Conservation (phyloP, 2,329 filamentous ascomycete genomes). For the Epichloe sibirici region DNA sequence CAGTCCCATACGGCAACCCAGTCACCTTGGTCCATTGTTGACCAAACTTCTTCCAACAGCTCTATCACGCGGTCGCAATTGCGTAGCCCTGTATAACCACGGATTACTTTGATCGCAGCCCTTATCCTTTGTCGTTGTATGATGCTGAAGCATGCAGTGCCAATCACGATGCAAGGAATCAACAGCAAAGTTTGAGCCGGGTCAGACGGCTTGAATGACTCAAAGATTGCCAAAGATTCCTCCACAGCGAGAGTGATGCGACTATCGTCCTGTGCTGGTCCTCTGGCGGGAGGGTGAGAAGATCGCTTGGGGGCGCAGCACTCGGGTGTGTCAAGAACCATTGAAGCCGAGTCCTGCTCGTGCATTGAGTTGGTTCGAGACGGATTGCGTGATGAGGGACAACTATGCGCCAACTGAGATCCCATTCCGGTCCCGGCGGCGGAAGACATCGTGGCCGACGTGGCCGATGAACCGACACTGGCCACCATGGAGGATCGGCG, state of each 20-base stretch:
- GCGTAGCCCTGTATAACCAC: conserved; percentile 46
- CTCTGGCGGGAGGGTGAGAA: conserved; percentile 35
- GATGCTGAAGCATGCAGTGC: conserved; percentile 44
- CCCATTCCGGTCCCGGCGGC: neutral
- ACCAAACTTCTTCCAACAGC: conserved; percentile 47
- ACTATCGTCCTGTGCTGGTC: conserved; percentile 35
- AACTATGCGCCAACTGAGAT: conserved; percentile 15
- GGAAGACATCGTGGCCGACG: neutral
- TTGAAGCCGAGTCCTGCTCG: conserved; percentile 18
- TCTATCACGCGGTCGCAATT: conserved; percentile 43
- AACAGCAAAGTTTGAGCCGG: conserved; percentile 47
- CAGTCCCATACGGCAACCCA: conserved; percentile 52
- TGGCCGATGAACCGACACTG: conserved; percentile 10
- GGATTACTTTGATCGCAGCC: conserved; percentile 35
- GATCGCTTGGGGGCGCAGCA: conserved; percentile 10
- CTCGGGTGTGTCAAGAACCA: conserved; percentile 9
- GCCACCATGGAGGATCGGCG: conserved; percentile 25
- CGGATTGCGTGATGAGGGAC: conserved; percentile 22
- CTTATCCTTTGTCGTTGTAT: conserved; percentile 40
- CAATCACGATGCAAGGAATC: conserved; percentile 48
- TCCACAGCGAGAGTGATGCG: conserved; percentile 43
- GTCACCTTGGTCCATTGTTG: conserved; percentile 43
- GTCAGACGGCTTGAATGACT: conserved; percentile 43
- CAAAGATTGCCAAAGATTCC: conserved; percentile 41
- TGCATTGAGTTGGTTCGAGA: conserved; percentile 30